Evolutionary conservation across 345 rosid genomes (phyloP), one percentile per base, ranked within the genome.

Genomic region (Aquilaria sinensis): DNA sequence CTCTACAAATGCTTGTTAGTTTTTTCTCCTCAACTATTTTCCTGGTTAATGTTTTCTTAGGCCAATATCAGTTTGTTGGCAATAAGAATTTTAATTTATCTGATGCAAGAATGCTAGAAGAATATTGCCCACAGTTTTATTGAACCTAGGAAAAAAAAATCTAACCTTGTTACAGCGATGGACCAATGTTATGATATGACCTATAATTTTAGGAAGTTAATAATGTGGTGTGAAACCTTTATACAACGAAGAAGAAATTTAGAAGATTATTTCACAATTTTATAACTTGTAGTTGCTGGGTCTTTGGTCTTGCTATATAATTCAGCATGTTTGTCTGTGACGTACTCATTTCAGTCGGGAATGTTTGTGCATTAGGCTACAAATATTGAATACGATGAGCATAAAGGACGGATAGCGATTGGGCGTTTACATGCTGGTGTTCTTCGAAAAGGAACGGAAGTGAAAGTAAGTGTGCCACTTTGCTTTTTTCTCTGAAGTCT

Each of bases 1-100:
- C 94, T 62, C 91, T 93, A 70, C 98, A 93, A 85, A 80, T 93
- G 97, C 97, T 93, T 81, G 98, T 93, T 59, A 93, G 98, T 87
- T 75, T 58, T 74, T 76, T 52, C 75, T 45, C 73, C 66, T 66
- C 66, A 7, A 37, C 30, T 61, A 52, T 73, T 57, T 37, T 51
- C 69, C 48, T 16, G 72, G 73, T 71, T 64, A 30, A 23, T 3
- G 43, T 31, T 62, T 13, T n/a, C 8, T 57, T 67, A 63, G 60
- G 55, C 55, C 52, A 56, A 51, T 61, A 51, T 15, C 23, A 51
- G 10, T 14, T 53, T 48, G 43, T 48, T 46, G 50, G 5, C 2
- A 23, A 29, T 29, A 23, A 23, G 23, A 23, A 23, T 23, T 23
- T 23, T 23, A 23, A 23, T 23, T 58, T 50, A n/a, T 58, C 10